Percentiles rank a stretch among this genome's conserved stretches.
phyloP scores from a whole-genome alignment of 345 rosid genomes.

The Bruguiera gymnorhiza region DNA sequence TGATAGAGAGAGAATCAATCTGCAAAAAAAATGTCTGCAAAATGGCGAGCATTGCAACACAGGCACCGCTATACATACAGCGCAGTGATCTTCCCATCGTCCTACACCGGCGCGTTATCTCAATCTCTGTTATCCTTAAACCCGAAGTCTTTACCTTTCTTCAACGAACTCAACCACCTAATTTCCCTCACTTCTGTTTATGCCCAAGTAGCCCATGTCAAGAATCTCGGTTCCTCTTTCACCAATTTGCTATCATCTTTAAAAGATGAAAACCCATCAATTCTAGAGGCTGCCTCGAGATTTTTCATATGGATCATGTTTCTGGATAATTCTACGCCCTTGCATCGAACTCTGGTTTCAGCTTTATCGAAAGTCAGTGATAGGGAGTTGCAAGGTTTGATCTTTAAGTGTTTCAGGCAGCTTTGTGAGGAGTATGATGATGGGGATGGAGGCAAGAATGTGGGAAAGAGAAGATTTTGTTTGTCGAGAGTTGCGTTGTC shows the following conservation, averaged over 20 bases:
- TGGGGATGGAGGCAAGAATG: conserved; percentile 31
- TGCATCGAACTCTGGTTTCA: conserved; percentile 74
- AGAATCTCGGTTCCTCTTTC: conserved; percentile 61
- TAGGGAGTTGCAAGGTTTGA: conserved; percentile 36
- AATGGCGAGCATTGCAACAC: conserved; percentile 95
- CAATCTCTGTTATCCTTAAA: conserved; percentile 29
- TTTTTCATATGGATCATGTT: conserved; percentile 68
- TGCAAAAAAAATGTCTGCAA: conserved; percentile 63
- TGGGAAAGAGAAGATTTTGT: conserved; percentile 42
- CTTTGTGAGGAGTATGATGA: conserved; percentile 66
- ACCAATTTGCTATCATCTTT: conserved; percentile 31
- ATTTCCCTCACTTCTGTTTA: conserved; percentile 70
- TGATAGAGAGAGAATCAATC: background rate
- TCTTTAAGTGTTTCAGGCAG: conserved; percentile 50
- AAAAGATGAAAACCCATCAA: conserved; percentile 17
- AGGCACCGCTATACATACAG: conserved; percentile 94
- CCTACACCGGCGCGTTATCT: conserved; percentile 44
- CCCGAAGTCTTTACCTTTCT: conserved; percentile 39
- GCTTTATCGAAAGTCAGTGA: conserved; percentile 52
- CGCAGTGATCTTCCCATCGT: conserved; percentile 66
- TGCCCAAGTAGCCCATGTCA: conserved; percentile 66
- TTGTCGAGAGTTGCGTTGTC: conserved; percentile 81
- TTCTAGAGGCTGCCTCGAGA: conserved; percentile 37
- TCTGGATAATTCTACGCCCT: conserved; percentile 75
- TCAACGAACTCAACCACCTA: conserved; percentile 43